Percentiles rank a stretch among this genome's conserved stretches.
These are phyloP conservation scores for Colletotrichum ledebouriae DNA, from an alignment of 2,329 filamentous ascomycete species.

Conservation along the genomic window DNA sequence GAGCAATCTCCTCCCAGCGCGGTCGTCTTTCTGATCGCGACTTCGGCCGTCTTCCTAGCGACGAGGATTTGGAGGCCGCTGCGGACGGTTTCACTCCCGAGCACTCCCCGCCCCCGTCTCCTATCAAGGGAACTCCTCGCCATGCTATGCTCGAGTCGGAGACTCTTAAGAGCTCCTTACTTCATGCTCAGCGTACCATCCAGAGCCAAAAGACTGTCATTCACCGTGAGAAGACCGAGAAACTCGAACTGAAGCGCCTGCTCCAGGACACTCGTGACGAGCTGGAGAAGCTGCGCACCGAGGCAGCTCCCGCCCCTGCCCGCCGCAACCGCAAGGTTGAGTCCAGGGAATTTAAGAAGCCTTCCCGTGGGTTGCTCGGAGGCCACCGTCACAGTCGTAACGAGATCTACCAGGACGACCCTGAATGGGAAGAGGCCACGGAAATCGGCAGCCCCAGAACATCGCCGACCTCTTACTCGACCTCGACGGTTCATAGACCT, in stretches of 20 bases:
- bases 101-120: conserved; percentile 90
- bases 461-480: conserved; percentile 49
- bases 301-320: conserved; percentile 60
- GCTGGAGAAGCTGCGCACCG: conserved; percentile 77
- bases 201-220: conserved; percentile 95
- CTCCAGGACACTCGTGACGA: conserved; percentile 96
- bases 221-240: conserved; percentile 98
- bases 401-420: conserved; percentile 83
- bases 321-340: conserved; percentile 75
- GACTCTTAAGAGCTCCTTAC: conserved; percentile 92
- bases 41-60: conserved; percentile 67
- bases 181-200: conserved; percentile 96
- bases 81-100: conserved; percentile 83
- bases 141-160: conserved; percentile 95
- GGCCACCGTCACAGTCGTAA: conserved; percentile 79
- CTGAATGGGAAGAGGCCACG: conserved; percentile 88
- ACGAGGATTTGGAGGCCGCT: conserved; percentile 74
- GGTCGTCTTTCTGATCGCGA: conserved; percentile 76
- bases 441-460: conserved; percentile 67
- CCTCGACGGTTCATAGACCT: conserved; percentile 48
- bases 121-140: conserved; percentile 90
- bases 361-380: conserved; percentile 76
- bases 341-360: conserved; percentile 82
- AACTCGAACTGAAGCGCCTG: conserved; percentile 94
- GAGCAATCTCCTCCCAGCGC: conserved; percentile 81